These are phyloP conservation scores for Gyromitra esculenta DNA, from an alignment of 2,329 filamentous ascomycete species.

Conservation along the genomic window DNA sequence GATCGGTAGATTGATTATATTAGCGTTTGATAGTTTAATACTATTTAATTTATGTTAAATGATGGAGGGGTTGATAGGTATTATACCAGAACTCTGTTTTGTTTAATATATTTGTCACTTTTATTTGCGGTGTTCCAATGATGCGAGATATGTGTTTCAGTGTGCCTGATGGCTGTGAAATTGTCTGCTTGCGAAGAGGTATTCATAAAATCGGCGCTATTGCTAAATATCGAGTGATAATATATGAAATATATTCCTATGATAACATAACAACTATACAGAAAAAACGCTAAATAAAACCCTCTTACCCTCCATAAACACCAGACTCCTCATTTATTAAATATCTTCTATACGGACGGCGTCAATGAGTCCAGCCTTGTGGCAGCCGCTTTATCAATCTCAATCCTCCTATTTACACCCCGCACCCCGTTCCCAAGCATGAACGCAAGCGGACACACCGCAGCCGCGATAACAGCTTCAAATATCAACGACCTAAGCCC, in stretches of 20 bases:
- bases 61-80: not conserved
- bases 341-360: not conserved
- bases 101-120: not conserved
- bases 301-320: not conserved
- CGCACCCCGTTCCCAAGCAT: conserved; percentile 13
- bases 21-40: conserved; percentile 9
- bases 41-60: no score
- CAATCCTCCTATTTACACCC: conserved; percentile 40
- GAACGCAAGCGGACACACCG: conserved; percentile 34
- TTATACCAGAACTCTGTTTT: not conserved
- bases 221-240: not conserved
- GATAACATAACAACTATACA: not conserved
- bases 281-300: not conserved
- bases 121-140: not conserved
- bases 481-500: conserved; percentile 41
- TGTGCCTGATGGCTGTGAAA: not conserved
- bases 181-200: not conserved
- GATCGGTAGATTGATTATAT: not conserved
- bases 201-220: not conserved
- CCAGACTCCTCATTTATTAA: not conserved
- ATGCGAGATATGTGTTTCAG: not conserved
- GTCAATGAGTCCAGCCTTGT: not conserved
- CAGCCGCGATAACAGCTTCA: conserved; percentile 50
- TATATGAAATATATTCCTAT: not conserved
- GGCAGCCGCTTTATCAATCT: conserved; percentile 29